These are phyloP conservation scores for Omphalotus guepiniiformis DNA, from an alignment of 768 basidiomycete species.

Conservation along the genomic window DNA sequence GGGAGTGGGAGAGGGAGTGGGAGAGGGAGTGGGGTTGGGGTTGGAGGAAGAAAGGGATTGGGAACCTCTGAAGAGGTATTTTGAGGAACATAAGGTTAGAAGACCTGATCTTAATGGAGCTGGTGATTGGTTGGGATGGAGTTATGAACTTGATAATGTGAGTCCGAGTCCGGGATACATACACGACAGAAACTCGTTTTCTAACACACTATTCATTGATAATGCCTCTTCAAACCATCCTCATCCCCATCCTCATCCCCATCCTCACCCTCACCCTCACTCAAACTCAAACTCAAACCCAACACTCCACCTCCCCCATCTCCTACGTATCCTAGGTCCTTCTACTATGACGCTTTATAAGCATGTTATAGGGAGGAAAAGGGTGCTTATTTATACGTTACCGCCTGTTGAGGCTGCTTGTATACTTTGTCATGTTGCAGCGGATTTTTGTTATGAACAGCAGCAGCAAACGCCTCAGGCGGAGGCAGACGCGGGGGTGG, in stretches of 20 bases:
- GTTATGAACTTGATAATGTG: slow-evolving; percentile 57
- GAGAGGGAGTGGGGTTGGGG: slow-evolving; percentile 42
- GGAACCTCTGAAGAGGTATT: slow-evolving; percentile 59
- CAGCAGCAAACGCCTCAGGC: slow-evolving; percentile 29
- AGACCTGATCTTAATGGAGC: slow-evolving; percentile 49
- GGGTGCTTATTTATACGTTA: slow-evolving; percentile 76
- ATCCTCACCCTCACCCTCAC: slow-evolving; percentile 18
- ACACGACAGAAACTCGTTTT: too few species aligned
- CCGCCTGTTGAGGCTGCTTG: slow-evolving; percentile 81
- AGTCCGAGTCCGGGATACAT: slow-evolving; percentile 15
- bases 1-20: too few species aligned
- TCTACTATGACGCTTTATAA: slow-evolving; percentile 78
- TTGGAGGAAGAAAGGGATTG: slow-evolving; percentile 55
- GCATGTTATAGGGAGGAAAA: slow-evolving; percentile 65
- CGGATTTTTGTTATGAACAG: slow-evolving; percentile 42
- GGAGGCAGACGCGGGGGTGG: slow-evolving; percentile 11
- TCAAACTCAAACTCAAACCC: slow-evolving; percentile 38
- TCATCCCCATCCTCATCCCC: too few species aligned
- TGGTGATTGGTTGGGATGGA: slow-evolving; percentile 68
- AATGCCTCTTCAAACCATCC: too few species aligned
- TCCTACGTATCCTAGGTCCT: slow-evolving; percentile 74
- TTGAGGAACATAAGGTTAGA: slow-evolving; percentile 56
- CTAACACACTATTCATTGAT: too few species aligned
- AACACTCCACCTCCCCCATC: slow-evolving; percentile 67
- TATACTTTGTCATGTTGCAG: slow-evolving; percentile 68